These are phyloP conservation scores for Arctostaphylos glauca DNA, from an alignment of 148 eudicot genomes.

Conservation along the genomic window DNA sequence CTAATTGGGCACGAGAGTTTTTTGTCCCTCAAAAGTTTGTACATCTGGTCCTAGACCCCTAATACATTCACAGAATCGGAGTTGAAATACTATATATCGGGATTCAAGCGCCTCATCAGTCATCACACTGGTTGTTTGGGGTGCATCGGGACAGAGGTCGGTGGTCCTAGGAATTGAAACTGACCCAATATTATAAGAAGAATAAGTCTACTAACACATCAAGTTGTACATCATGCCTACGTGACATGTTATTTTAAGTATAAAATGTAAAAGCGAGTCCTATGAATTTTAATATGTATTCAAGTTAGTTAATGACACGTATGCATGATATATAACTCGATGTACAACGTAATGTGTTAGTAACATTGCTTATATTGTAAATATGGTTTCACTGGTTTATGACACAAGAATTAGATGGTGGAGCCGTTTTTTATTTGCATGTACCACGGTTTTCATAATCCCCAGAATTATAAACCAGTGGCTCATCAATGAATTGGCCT, in stretches of 20 bases:
- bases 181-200: neutral
- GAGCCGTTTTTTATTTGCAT: neutral
- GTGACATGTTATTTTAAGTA: too few relatives aligned
- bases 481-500: conserved; percentile 8
- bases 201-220: too few relatives aligned
- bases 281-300: too few relatives aligned
- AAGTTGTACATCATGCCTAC: too few relatives aligned
- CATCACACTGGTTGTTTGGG: neutral
- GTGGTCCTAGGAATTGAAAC: neutral
- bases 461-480: conserved; percentile 2
- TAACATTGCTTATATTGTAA: neutral
- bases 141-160: neutral
- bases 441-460: neutral
- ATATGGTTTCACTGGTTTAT: neutral
- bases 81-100: neutral
- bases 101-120: neutral
- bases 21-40: too few relatives aligned
- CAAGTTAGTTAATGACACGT: too few relatives aligned
- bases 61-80: neutral
- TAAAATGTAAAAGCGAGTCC: too few relatives aligned
- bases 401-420: neutral
- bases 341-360: too few relatives aligned
- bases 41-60: too few relatives aligned
- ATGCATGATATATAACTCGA: too few relatives aligned
- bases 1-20: neutral